Conservation (phyloP, 2,329 filamentous ascomycete genomes). For the Claviceps humidiphila region DNA sequence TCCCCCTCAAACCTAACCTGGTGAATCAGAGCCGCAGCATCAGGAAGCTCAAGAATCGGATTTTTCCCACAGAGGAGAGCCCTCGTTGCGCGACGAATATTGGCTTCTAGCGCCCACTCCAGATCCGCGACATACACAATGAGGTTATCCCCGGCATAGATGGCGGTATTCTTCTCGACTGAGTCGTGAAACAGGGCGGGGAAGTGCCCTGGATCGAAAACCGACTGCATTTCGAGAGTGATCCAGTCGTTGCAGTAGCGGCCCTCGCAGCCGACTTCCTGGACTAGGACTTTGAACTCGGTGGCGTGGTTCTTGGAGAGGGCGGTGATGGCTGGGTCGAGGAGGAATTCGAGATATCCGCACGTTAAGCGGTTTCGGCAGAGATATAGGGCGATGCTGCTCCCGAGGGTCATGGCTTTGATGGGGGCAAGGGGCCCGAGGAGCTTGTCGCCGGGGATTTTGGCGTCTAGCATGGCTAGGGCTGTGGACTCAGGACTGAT, state of each 20-base stretch:
- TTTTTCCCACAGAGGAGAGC: too few species aligned
- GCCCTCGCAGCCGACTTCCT: slow-evolving; percentile 4
- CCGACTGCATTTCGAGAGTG: slow-evolving; percentile 3
- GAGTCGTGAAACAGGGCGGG: slow-evolving; percentile 12
- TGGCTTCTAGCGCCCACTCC: slow-evolving; percentile 15
- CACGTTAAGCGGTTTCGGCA: slow-evolving; percentile 11
- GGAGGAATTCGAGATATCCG: slow-evolving; percentile 13
- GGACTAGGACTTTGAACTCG: slow-evolving; percentile 9
- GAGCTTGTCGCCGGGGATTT: slow-evolving; percentile 13
- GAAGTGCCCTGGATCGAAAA: too few species aligned
- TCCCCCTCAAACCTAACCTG: slow-evolving; percentile 1
- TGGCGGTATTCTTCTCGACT: slow-evolving; percentile 10
- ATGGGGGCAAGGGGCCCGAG: slow-evolving; percentile 16
- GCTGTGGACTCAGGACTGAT: slow-evolving; percentile 3
- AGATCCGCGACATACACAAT: slow-evolving; percentile 12
- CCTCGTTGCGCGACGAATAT: slow-evolving; percentile 10
- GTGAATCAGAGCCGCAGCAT: slow-evolving; percentile 9
- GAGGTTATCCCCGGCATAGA: slow-evolving; percentile 13
- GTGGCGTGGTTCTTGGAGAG: slow-evolving; percentile 8
- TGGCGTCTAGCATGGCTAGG: slow-evolving; percentile 10
- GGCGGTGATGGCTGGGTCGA: slow-evolving; percentile 14
- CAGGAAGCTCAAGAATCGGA: slow-evolving; percentile 6
- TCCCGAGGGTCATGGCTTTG: slow-evolving; percentile 14
- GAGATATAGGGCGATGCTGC: slow-evolving; percentile 12
- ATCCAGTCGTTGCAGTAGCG: slow-evolving; percentile 10